Percentiles rank a stretch among this genome's conserved stretches.
Evolutionary conservation across 371 early-diverging fungal species (phyloP).

Genomic region (Actinomucor elegans): DNA sequence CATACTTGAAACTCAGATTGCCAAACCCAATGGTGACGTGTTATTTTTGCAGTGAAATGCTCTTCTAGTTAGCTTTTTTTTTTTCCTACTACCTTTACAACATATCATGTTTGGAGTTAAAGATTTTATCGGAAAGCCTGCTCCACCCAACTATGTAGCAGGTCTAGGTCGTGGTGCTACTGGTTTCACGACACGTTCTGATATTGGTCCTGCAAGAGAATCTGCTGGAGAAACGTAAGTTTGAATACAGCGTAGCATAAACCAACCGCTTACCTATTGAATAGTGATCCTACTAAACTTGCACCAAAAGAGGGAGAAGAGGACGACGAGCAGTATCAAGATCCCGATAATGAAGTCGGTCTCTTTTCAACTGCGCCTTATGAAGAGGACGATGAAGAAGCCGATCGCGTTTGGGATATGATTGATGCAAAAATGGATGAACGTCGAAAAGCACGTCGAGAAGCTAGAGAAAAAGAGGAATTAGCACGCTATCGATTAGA

Average conservation of each 20-base stretch:
- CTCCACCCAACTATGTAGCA: constrained; percentile 92
- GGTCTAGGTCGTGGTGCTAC: constrained; percentile 96
- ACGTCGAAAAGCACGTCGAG: constrained; percentile 74
- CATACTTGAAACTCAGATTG: no score
- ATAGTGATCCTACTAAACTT: constrained; percentile 41
- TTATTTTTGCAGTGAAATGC: neutral
- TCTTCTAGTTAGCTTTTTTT: neutral
- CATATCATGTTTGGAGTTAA: constrained; percentile 70
- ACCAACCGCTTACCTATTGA: neutral
- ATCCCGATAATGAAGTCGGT: constrained; percentile 94
- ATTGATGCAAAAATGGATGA: constrained; percentile 92
- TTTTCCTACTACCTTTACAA: constrained; percentile 2
- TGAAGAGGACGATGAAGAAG: constrained; percentile 97
- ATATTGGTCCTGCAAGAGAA: constrained; percentile 96
- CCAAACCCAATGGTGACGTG: no score
- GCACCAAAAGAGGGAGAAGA: constrained; percentile 57
- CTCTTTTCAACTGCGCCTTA: constrained; percentile 87
- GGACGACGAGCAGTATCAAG: constrained; percentile 80
- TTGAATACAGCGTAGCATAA: neutral
- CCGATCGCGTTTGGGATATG: constrained; percentile 90
- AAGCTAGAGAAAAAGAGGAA: constrained; percentile 63
- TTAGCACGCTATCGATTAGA: constrained; percentile 58
- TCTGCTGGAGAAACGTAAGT: constrained; percentile 52
- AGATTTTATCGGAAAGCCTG: constrained; percentile 84
- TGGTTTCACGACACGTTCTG: constrained; percentile 97